Conservation (phyloP, 2,329 filamentous ascomycete genomes). For the Trichoderma atrobrunneum region DNA sequence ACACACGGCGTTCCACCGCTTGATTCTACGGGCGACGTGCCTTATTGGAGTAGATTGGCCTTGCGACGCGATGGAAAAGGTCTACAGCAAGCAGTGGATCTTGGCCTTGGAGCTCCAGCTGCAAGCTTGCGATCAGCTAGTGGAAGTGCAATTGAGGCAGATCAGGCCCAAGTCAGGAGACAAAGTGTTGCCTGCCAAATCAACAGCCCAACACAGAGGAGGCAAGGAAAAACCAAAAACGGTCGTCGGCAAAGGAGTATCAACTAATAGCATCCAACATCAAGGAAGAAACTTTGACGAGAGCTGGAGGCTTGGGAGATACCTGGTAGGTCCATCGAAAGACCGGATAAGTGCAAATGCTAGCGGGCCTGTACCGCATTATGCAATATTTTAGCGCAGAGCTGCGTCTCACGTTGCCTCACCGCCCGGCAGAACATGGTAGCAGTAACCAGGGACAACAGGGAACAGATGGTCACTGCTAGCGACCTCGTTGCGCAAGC, state of each 20-base stretch:
- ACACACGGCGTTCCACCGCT: background rate
- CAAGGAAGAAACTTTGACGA: conserved; percentile 22
- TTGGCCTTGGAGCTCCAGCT: conserved; percentile 8
- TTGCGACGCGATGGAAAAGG: conserved; percentile 29
- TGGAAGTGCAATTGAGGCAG: background rate
- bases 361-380: conserved; percentile 22
- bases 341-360: conserved; percentile 28
- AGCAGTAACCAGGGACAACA: conserved; percentile 22
- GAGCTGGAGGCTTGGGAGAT: conserved; percentile 21
- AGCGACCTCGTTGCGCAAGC: conserved; percentile 8
- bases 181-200: background rate
- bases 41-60: conserved; percentile 23
- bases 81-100: conserved; percentile 31
- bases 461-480: conserved; percentile 21
- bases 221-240: background rate
- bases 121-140: conserved; percentile 1
- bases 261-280: background rate
- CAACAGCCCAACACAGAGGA: background rate
- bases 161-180: background rate
- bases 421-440: conserved; percentile 39
- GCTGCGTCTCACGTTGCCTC: conserved; percentile 18
- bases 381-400: conserved; percentile 23
- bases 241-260: background rate
- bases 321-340: conserved; percentile 11
- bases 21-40: conserved; percentile 23